Evolutionary conservation across 805 yeast genomes (phyloP).

Genomic region (Candida sonorensis): DNA sequence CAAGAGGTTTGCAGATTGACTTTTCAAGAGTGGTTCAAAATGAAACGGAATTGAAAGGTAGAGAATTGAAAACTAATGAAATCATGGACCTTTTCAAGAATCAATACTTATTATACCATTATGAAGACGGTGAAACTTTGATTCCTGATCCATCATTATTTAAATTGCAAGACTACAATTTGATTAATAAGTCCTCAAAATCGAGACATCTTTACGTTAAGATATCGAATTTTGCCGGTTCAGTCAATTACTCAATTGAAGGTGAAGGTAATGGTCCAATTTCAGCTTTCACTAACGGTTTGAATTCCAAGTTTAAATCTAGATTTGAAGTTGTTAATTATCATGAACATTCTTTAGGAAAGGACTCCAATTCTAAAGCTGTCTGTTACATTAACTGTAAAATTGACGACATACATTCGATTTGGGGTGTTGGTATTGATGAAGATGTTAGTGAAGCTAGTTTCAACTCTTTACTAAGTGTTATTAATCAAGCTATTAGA

Average conservation of each 20-base stretch:
- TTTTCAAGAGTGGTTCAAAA: conserved; percentile 66
- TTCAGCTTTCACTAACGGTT: conserved; percentile 64
- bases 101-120: conserved; percentile 41
- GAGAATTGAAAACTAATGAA: conserved; percentile 62
- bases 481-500: conserved; percentile 31
- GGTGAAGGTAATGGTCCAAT: conserved; percentile 83
- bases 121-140: conserved; percentile 20
- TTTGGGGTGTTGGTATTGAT: conserved; percentile 56
- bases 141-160: conserved; percentile 14
- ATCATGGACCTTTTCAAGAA: conserved; percentile 57
- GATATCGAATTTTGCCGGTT: conserved; percentile 37
- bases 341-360: conserved; percentile 76
- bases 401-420: conserved; percentile 19
- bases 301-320: conserved; percentile 40
- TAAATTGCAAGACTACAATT: conserved; percentile 19
- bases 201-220: conserved; percentile 40
- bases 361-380: conserved; percentile 64
- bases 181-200: conserved; percentile 30
- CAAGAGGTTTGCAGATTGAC: conserved; percentile 62
- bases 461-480: conserved; percentile 41
- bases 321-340: conserved; percentile 59
- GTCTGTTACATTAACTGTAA: conserved; percentile 56
- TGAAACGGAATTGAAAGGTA: conserved; percentile 63
- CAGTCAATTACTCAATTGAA: conserved; percentile 23
- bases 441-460: conserved; percentile 53